phyloP scores from a whole-genome alignment of 1,284 basidiomycete species.

The Fistulina hepatica region DNA sequence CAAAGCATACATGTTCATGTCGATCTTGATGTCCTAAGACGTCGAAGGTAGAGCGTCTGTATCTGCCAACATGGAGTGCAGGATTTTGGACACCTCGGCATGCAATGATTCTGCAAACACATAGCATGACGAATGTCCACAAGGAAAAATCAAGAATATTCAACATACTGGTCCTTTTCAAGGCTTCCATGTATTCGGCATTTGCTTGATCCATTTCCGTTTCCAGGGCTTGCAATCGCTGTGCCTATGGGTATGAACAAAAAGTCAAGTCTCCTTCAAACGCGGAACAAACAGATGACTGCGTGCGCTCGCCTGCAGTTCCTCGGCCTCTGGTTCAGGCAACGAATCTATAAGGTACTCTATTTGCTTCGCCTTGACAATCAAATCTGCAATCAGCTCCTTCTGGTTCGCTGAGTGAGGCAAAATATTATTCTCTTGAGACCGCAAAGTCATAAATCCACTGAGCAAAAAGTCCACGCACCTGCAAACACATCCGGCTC shows the following conservation, averaged over 20 bases:
- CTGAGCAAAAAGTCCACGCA: slow-evolving; percentile 1
- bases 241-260: slow-evolving; percentile 35
- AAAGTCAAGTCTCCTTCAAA: not conserved
- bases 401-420: slow-evolving; percentile 55
- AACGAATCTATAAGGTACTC: slow-evolving; percentile 70
- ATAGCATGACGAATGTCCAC: no score
- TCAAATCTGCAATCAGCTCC: slow-evolving; percentile 68
- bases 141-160: no score
- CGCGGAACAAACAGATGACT: not conserved
- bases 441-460: not conserved
- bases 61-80: no score
- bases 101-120: no score
- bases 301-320: slow-evolving; percentile 42
- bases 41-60: no score
- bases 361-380: slow-evolving; percentile 76
- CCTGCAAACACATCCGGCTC: slow-evolving; percentile 34
- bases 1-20: no score
- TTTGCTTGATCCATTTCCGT: slow-evolving; percentile 61
- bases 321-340: slow-evolving; percentile 63
- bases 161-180: slow-evolving; percentile 68
- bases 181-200: slow-evolving; percentile 57
- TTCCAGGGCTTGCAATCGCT: slow-evolving; percentile 50
- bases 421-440: not conserved
- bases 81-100: no score
- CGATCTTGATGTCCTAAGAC: no score